Evolutionary conservation across 805 yeast genomes (phyloP).

Genomic region (Candida peoriensis): DNA sequence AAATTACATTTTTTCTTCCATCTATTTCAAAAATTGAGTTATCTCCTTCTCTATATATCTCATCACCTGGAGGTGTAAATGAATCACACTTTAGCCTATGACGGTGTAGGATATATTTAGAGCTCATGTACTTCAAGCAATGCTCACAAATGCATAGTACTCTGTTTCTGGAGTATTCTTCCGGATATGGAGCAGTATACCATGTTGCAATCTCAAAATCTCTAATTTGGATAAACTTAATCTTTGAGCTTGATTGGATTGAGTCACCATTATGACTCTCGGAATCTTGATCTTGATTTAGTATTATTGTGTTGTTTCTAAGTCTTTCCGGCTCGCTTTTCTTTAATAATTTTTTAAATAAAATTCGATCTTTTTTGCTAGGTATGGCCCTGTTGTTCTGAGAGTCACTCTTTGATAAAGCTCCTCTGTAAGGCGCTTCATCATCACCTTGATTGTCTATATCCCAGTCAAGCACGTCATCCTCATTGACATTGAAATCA

Average conservation of each 20-base stretch:
- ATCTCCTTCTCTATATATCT: slow-evolving; percentile 72
- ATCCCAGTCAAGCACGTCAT: slow-evolving; percentile 7
- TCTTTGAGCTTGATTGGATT: slow-evolving; percentile 15
- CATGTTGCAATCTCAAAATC: slow-evolving; percentile 78
- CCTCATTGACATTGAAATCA: slow-evolving; percentile 21
- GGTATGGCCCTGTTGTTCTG: slow-evolving; percentile 62
- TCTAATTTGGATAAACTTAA: slow-evolving; percentile 60
- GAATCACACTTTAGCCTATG: slow-evolving; percentile 73
- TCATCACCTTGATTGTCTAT: slow-evolving; percentile 24
- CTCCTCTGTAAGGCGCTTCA: slow-evolving; percentile 66
- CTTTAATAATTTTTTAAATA: slow-evolving; percentile 38
- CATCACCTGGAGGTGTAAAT: slow-evolving; percentile 84
- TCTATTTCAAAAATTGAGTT: slow-evolving; percentile 86
- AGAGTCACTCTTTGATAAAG: slow-evolving; percentile 52
- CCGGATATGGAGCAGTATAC: slow-evolving; percentile 93
- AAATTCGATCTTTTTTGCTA: slow-evolving; percentile 39
- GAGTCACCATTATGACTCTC: slow-evolving; percentile 2
- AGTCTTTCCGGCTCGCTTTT: slow-evolving; percentile 36
- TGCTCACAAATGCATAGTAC: slow-evolving; percentile 75
- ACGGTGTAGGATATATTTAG: slow-evolving; percentile 60
- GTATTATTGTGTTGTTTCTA: slow-evolving; percentile 30
- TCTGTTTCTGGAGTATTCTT: slow-evolving; percentile 61
- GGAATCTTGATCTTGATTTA: slow-evolving; percentile 14
- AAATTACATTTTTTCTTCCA: slow-evolving; percentile 75
- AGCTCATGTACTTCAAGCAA: slow-evolving; percentile 75